These are phyloP conservation scores for Gnetum montanum DNA, from an alignment of 75 land plant genomes.

Conservation along the genomic window DNA sequence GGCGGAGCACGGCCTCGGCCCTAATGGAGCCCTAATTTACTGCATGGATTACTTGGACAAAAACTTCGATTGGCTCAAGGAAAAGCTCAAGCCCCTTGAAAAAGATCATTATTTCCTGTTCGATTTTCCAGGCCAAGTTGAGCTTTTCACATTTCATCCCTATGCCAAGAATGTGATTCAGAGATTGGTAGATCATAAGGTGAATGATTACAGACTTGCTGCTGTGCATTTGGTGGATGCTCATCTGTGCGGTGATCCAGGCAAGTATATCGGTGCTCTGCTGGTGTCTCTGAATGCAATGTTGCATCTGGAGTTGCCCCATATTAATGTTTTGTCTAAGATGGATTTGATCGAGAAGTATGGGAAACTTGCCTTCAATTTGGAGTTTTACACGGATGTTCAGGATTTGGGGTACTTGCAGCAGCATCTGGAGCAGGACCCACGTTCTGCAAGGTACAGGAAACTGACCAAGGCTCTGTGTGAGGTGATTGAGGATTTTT, in stretches of 20 bases:
- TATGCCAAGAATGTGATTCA: constrained; percentile 86
- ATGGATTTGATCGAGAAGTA: constrained; percentile 67
- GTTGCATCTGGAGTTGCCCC: constrained; percentile 95
- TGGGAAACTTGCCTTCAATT: constrained; percentile 77
- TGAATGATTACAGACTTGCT: constrained; percentile 39
- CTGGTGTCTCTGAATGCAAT: constrained; percentile 85
- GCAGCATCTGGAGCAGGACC: constrained; percentile 71
- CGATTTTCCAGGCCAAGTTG: constrained; percentile 99
- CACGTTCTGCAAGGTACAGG: constrained; percentile 92
- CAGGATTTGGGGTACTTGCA: constrained; percentile 87
- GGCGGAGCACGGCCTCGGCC: constrained; percentile 88
- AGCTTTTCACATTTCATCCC: constrained; percentile 84
- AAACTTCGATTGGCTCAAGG: constrained; percentile 90
- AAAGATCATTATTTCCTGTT: constrained; percentile 97
- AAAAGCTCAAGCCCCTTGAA: constrained; percentile 65
- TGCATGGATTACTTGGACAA: constrained; percentile 99
- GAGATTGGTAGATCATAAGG: not conserved
- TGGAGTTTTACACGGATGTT: constrained; percentile 96
- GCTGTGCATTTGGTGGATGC: constrained; percentile 96
- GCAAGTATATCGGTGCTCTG: constrained; percentile 87
- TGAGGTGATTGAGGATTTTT: constrained; percentile 80
- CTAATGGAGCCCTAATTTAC: constrained; percentile 96
- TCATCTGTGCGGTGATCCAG: constrained; percentile 98
- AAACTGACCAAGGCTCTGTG: constrained; percentile 89
- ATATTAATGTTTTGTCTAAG: constrained; percentile 82